These are phyloP conservation scores for Mortierella sp. DNA, from an alignment of 371 early-diverging fungal genomes.

Conservation along the genomic window DNA sequence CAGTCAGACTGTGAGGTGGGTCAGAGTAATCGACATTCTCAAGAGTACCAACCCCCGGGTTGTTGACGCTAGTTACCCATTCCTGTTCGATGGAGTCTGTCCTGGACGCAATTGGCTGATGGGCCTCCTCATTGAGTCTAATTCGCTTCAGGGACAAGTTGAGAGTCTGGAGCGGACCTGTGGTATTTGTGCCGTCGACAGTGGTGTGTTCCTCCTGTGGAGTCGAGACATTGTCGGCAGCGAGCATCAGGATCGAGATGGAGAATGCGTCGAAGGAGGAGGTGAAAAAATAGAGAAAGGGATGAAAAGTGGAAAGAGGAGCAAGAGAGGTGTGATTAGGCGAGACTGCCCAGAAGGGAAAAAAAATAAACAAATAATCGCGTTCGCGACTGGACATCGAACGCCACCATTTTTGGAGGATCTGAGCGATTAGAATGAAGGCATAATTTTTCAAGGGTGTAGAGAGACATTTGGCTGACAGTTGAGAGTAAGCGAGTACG, in stretches of 20 bases:
- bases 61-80: slow-evolving; percentile 27
- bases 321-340: background rate
- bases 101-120: slow-evolving; percentile 18
- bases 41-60: background rate
- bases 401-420: slow-evolving; percentile 12
- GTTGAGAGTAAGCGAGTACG: too few relatives aligned
- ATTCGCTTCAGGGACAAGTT: slow-evolving; percentile 53
- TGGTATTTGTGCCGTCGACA: slow-evolving; percentile 7
- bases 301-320: background rate
- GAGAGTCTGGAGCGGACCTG: slow-evolving; percentile 36
- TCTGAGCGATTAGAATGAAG: background rate
- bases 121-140: slow-evolving; percentile 28
- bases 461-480: too few relatives aligned
- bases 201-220: slow-evolving; percentile 9
- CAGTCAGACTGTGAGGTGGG: background rate
- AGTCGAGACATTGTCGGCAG: slow-evolving; percentile 9
- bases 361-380: slow-evolving; percentile 4
- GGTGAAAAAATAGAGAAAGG: background rate
- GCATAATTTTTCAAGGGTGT: too few relatives aligned
- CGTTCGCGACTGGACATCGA: slow-evolving; percentile 8
- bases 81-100: slow-evolving; percentile 48
- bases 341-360: background rate
- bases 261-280: background rate
- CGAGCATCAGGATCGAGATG: background rate
- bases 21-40: background rate